Evolutionary conservation across 441 rosid genomes (phyloP), one percentile per base, ranked within the genome.

Genomic region (Pelargonium fulgidum): DNA sequence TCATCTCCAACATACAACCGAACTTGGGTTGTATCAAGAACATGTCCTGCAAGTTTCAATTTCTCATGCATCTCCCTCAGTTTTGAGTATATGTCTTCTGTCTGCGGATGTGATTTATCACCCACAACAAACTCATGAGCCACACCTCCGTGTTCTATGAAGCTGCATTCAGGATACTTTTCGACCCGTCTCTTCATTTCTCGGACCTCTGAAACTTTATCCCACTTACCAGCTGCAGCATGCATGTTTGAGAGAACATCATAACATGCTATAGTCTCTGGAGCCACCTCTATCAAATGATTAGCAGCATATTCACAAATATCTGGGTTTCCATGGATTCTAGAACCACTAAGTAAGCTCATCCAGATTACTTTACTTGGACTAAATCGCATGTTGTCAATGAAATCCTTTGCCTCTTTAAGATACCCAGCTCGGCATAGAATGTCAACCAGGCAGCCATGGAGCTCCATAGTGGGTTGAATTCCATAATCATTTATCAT

Each of bases 101-200:
- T 64, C 66, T 76, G 83, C 12, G 78, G 68, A 73, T 82, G 87
- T n/a, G 87, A 82, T 56, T 41, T 83, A 69, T 82, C 87, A 36
- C 82, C 85, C 71, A 82, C 85, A 26, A 73, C 56, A 58, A 86
- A 86, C 67, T 76, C 74, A 72, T 85, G 86, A 72, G 79, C 59
- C 67, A 72, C 70, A 0, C 89, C 84, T 66, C 70, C 41, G 42
- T 71, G 75, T 76, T 86, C 91, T 56, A 82, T 82, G 4, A 77
- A 83, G 73, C 89, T 86, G 71, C 80, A 78, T 47, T 86, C 87
- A 0, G 84, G 85, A 22, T 82, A 82, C 39, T 86, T 83, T 67
- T 67, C 79, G 58, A 80, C 54, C 67, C 83, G 84, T 73, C 71
- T 82, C 71, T 68, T 85, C 75, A 47, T 79, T 77, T 83, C 85